Percentiles rank a stretch among this genome's conserved stretches.
phyloP scores from a whole-genome alignment of 2,329 filamentous ascomycete species.

The Trichoderma sp. region DNA sequence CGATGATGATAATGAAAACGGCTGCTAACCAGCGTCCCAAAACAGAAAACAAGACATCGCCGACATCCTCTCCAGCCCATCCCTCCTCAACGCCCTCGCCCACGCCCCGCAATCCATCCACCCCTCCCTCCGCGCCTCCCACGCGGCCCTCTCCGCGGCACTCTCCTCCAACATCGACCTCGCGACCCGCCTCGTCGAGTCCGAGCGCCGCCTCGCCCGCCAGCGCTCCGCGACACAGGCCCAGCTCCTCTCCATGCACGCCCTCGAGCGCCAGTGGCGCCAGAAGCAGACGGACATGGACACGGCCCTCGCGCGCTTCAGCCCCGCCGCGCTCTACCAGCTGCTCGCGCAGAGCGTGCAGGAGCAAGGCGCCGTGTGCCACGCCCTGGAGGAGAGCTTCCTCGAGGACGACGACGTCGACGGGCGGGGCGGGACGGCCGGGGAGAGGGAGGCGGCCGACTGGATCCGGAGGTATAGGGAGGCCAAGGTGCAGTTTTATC shows the following conservation, averaged over 20 bases:
- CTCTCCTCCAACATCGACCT: constrained; percentile 73
- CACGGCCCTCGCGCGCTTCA: constrained; percentile 78
- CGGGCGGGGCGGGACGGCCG: constrained; percentile 42
- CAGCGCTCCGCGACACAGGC: constrained; percentile 75
- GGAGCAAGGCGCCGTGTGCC: constrained; percentile 81
- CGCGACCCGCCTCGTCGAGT: constrained; percentile 62
- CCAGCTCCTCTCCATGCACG: constrained; percentile 78
- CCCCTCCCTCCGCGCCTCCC: constrained; percentile 68
- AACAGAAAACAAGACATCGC: constrained; percentile 77
- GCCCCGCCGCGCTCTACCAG: constrained; percentile 83
- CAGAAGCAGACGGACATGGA: constrained; percentile 90
- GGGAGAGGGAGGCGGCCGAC: constrained; percentile 80
- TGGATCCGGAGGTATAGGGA: constrained; percentile 83
- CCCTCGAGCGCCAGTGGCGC: constrained; percentile 89
- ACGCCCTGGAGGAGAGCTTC: constrained; percentile 90
- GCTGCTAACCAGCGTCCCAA: background rate
- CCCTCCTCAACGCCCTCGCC: constrained; percentile 74
- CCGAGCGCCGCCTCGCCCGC: constrained; percentile 59
- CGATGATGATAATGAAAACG: background rate
- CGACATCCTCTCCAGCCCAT: constrained; percentile 63
- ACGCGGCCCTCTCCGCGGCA: constrained; percentile 63
- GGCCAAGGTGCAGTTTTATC: constrained; percentile 74
- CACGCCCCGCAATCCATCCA: constrained; percentile 68
- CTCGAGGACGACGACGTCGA: constrained; percentile 58
- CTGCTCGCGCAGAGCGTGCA: constrained; percentile 72